Evolutionary conservation across 495 filamentous ascomycete genomes (phyloP).

Genomic region (Neurospora tetrasperma): DNA sequence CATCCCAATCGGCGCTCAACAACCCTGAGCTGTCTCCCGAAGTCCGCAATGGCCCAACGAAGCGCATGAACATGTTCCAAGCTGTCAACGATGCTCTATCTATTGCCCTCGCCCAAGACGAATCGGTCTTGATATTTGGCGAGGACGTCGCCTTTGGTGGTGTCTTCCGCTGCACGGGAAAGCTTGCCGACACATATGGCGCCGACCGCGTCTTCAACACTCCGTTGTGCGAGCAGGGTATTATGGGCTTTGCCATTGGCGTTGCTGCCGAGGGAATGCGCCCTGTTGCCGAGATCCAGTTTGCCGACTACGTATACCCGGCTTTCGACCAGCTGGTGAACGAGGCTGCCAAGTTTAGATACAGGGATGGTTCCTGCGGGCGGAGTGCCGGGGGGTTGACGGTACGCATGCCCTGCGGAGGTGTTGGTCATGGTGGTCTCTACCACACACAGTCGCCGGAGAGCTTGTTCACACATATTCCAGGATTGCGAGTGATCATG

Average conservation of each 20-base stretch:
- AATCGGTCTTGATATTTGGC: slow-evolving; percentile 82
- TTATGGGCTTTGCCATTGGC: slow-evolving; percentile 88
- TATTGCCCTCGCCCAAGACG: slow-evolving; percentile 71
- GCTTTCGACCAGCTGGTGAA: slow-evolving; percentile 98
- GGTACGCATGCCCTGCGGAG: slow-evolving; percentile 88
- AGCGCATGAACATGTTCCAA: slow-evolving; percentile 83
- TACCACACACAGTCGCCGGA: slow-evolving; percentile 96
- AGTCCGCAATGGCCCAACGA: slow-evolving; percentile 58
- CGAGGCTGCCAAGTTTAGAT: slow-evolving; percentile 88
- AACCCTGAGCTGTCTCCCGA: slow-evolving; percentile 53
- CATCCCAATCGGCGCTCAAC: slow-evolving; percentile 55
- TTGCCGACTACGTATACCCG: slow-evolving; percentile 94
- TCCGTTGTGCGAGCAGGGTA: slow-evolving; percentile 86
- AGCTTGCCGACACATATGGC: slow-evolving; percentile 77
- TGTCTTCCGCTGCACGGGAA: slow-evolving; percentile 91
- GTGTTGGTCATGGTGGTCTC: slow-evolving; percentile 90
- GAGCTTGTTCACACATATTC: slow-evolving; percentile 82
- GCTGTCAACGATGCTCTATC: slow-evolving; percentile 84
- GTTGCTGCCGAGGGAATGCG: slow-evolving; percentile 85
- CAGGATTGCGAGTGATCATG: slow-evolving; percentile 81
- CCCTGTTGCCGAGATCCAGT: slow-evolving; percentile 93
- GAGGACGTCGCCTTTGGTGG: slow-evolving; percentile 97
- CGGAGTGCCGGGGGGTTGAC: slow-evolving; percentile 69
- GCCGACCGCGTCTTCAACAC: slow-evolving; percentile 93
- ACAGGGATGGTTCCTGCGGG: slow-evolving; percentile 65